These are phyloP conservation scores for Coprinellus aureogranulatus DNA, from an alignment of 768 basidiomycete genomes.

Conservation along the genomic window DNA sequence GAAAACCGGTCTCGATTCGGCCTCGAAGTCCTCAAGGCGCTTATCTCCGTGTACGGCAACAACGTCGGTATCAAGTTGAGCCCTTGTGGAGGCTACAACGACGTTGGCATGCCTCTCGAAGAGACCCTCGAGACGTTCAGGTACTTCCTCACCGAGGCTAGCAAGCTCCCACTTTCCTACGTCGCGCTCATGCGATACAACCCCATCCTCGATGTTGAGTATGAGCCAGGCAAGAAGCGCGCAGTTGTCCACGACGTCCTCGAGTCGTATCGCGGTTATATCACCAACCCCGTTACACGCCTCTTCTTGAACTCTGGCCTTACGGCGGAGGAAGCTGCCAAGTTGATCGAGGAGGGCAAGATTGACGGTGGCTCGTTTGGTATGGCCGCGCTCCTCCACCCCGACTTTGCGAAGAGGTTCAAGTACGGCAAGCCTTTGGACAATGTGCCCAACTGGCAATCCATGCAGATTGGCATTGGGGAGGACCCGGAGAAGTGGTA, in stretches of 20 bases:
- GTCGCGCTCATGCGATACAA: conserved; percentile 2
- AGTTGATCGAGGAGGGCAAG: conserved; percentile 30
- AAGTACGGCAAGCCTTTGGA: conserved; percentile 17
- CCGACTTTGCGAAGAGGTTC: conserved; percentile 37
- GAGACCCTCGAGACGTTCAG: conserved; percentile 37
- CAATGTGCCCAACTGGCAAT: conserved; percentile 22
- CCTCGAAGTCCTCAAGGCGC: conserved; percentile 47
- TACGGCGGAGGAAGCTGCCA: conserved; percentile 29
- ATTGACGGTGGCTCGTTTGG: conserved; percentile 38
- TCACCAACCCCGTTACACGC: conserved; percentile 20
- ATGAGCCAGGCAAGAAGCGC: conserved; percentile 14
- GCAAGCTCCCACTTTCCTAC: conserved; percentile 26
- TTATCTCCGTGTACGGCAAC: conserved; percentile 11
- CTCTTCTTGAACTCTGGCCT: conserved; percentile 15
- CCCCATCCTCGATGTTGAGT: conserved; percentile 1
- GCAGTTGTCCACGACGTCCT: conserved; percentile 19
- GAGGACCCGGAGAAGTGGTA: conserved; percentile 2
- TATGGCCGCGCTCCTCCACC: conserved; percentile 35
- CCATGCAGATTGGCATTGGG: conserved; percentile 12
- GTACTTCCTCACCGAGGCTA: conserved; percentile 36
- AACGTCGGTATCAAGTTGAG: conserved; percentile 15
- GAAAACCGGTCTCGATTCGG: conserved; percentile 58
- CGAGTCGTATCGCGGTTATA: conserved; percentile 14
- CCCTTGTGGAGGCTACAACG: conserved; percentile 18
- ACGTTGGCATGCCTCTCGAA: conserved; percentile 34